Evolutionary conservation across 2,329 filamentous ascomycete genomes (phyloP), one percentile per base, ranked within the genome.

Genomic region (Ophiostoma tasmaniense): DNA sequence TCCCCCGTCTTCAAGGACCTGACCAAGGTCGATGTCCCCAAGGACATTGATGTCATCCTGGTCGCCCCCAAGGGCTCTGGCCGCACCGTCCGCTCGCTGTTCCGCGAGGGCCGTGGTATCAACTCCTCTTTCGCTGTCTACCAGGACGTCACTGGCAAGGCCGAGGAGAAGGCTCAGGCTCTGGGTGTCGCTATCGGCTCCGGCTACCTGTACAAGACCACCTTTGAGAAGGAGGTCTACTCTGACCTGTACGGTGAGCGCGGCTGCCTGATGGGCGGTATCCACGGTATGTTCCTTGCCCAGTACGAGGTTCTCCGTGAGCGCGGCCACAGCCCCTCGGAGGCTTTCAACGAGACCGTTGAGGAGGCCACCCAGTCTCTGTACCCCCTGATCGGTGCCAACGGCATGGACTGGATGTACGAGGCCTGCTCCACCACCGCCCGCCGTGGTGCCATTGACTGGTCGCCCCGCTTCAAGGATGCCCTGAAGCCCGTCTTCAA

Each of bases 321-420:
- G 89, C 90, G 91, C 76, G 95, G 95, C 82, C 95, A 99, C 90
- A 91, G 87, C 83, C 95, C 95, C 80, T 94, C 90, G 76, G 95
- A 99, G 85, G 95, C 95, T 75, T 99, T 99, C 90, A 99, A 99
- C 89, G 95, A 99, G 92, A 99, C 95, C 75, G 95, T 99, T 75
- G 95, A 99, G 88, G 95, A 99, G 88, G 95, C 95, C 74, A 99
- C 95, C 67, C 95, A 99, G 88, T 92, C 88, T 75, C 86, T 99
- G 78, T 99, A 99, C 88, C 95, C 95, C 73, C 87, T 99, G 79
- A 99, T 99, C 78, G 95, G 94, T 79, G 88, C 87, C 83, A 91
- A 98, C 84, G 95, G 95, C 79, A 98, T 99, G 95, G 95, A 99
- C 87, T 99, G 96, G 93, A 99, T 99, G 95, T 99, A 96, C 86